Percentiles rank a stretch among this genome's conserved stretches.
phyloP scores from a whole-genome alignment of 768 basidiomycete genomes.

The Calocybe gangraenosa region DNA sequence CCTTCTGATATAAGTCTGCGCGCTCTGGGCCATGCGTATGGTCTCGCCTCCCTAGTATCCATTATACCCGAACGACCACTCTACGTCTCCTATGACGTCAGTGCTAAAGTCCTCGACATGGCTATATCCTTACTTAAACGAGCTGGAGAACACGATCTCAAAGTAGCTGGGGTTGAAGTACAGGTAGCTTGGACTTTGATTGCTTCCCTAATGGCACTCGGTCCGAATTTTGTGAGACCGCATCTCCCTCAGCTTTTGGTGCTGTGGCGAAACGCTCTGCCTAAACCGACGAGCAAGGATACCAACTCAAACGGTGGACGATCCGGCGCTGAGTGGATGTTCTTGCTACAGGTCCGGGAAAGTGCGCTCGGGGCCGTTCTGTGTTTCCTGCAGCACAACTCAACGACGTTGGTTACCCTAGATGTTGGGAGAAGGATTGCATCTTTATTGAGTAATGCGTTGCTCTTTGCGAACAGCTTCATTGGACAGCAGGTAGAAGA shows the following conservation, averaged over 20 bases:
- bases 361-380: slow-evolving; percentile 85
- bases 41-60: slow-evolving; percentile 82
- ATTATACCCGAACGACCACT: slow-evolving; percentile 84
- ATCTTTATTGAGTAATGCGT: slow-evolving; percentile 81
- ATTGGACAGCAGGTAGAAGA: slow-evolving; percentile 69
- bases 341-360: slow-evolving; percentile 87
- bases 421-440: slow-evolving; percentile 90
- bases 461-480: slow-evolving; percentile 88
- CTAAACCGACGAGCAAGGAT: slow-evolving; percentile 93
- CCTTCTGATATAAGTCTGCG: slow-evolving; percentile 68
- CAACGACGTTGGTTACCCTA: slow-evolving; percentile 70
- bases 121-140: slow-evolving; percentile 87
- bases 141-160: slow-evolving; percentile 86
- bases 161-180: slow-evolving; percentile 76
- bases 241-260: slow-evolving; percentile 93
- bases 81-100: slow-evolving; percentile 93
- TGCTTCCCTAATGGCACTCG: slow-evolving; percentile 85
- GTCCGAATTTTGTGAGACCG: slow-evolving; percentile 88
- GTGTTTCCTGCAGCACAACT: slow-evolving; percentile 82
- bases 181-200: slow-evolving; percentile 95
- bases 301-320: slow-evolving; percentile 53
- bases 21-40: slow-evolving; percentile 85
- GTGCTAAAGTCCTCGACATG: slow-evolving; percentile 86
- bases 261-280: slow-evolving; percentile 95
- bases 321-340: slow-evolving; percentile 79